These are phyloP conservation scores for Schizophyllum amplum DNA, from an alignment of 1,284 basidiomycete species.

Conservation along the genomic window DNA sequence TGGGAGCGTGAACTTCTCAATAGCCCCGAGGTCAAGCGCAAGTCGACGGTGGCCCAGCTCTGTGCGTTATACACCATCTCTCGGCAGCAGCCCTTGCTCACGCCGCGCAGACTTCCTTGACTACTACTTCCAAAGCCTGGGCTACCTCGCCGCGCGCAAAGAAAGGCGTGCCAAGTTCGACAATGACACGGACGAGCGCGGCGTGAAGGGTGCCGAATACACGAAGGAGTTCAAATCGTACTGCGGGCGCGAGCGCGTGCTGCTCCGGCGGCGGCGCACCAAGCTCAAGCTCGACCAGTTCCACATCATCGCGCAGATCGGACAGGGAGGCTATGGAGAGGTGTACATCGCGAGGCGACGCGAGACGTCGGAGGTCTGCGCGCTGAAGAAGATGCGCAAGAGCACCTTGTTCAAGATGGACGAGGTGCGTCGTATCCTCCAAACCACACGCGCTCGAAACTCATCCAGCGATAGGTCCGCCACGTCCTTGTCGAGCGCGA, in stretches of 20 bases:
- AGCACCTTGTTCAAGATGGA: conserved; percentile 94
- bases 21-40: conserved; percentile 81
- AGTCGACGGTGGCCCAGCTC: conserved; percentile 91
- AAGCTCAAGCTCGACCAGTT: conserved; percentile 88
- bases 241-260: conserved; percentile 83
- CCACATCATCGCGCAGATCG: conserved; percentile 93
- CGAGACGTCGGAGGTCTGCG: conserved; percentile 90
- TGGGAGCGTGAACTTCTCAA: conserved; percentile 85
- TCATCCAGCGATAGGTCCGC: conserved; percentile 48
- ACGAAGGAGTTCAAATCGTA: conserved; percentile 84
- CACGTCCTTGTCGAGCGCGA: conserved; percentile 96
- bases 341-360: conserved; percentile 89
- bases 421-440: conserved; percentile 46
- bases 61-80: conserved; percentile 45
- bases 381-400: conserved; percentile 94
- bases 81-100: neutral
- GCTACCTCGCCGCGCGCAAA: conserved; percentile 80
- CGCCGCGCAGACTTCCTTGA: conserved; percentile 73
- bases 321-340: conserved; percentile 95
- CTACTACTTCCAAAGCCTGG: conserved; percentile 89
- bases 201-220: conserved; percentile 57
- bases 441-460: conserved; percentile 5
- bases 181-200: conserved; percentile 67
- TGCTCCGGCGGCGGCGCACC: conserved; percentile 80
- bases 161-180: conserved; percentile 78